phyloP scores from a whole-genome alignment of 169 alveolate genomes.

The Neospora caninum region DNA sequence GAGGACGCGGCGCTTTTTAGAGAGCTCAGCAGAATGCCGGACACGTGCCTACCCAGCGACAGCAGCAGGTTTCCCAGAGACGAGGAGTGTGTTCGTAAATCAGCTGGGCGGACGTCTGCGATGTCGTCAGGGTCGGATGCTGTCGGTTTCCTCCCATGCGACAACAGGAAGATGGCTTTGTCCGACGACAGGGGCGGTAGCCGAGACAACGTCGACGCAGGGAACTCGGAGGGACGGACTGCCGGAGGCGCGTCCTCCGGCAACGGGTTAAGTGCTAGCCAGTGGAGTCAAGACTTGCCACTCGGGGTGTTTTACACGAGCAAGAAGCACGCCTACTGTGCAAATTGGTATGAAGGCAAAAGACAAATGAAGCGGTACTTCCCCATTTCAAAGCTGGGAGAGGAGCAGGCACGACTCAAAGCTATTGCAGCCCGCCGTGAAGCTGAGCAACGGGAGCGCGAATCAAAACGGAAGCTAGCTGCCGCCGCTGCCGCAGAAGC shows the following conservation, averaged over 20 bases:
- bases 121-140: background rate
- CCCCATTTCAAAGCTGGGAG: constrained; percentile 24
- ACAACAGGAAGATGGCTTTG: background rate
- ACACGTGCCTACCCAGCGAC: background rate
- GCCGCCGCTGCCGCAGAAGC: background rate
- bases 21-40: background rate
- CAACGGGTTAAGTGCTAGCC: background rate
- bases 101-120: too few species aligned
- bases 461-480: background rate
- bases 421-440: constrained; percentile 34
- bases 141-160: background rate
- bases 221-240: background rate
- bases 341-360: constrained; percentile 34
- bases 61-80: too few species aligned
- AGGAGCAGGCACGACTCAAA: background rate
- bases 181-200: background rate
- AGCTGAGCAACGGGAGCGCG: constrained; percentile 20
- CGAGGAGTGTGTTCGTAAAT: too few species aligned
- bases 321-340: constrained; percentile 38
- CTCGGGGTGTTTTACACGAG: constrained; percentile 30
- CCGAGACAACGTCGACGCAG: background rate
- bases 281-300: background rate
- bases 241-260: background rate
- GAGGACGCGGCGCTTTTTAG: background rate
- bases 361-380: constrained; percentile 11